Base-by-base conservation (phyloP, 1,284 basidiomycete species). In the Apiotrichum sp. region DNA sequence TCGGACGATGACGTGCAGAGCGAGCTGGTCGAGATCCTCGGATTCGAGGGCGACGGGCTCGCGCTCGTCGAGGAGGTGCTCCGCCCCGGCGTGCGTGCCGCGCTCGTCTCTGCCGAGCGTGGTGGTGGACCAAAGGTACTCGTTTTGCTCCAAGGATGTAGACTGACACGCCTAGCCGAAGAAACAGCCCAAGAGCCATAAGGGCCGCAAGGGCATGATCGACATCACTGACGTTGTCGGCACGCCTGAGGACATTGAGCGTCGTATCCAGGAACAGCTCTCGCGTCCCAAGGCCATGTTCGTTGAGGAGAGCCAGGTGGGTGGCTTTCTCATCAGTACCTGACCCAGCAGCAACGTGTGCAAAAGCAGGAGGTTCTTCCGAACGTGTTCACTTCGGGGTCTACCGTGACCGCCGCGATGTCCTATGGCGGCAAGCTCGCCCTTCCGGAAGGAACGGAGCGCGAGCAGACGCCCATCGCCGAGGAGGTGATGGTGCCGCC, bases 401-500 rank as follows among this genome's bases (percentile, higher is more conserved):
- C 79, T 3, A 78, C 79, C 48, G 80, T 73, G 2, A 82, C 84
- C 57, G 86, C 87, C 35, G 86, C 84, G 63, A 77, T 89, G 11
- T 86, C 72, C 72, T 85, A 74, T 81, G 93, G 71, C 77, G 81
- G 77, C 6, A 88, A 86, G 65, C 90, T 92, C 65, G 79, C 86
- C 62, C 75, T 98, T 35, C 96, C 96, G 0, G 64, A 89, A 2
- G 95, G 93, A 1, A 98, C 93, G 0, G 80, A 79, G 22, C 81
- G 90, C 36, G 74, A 82, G 38, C 79, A 55, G 11, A 31, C 48
- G 2, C 55, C 78, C 68, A 72, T 73, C 32, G 80, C 73, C 65
- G 80, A 82, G 59, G 93, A 98, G 78, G 89, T 98, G 16, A 82
- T 85, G 33, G 82, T 99, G 36, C 96, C 96, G 3, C 93, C 93